These are phyloP conservation scores for Colletotrichum limetticola DNA, from an alignment of 2,329 filamentous ascomycete species.

Conservation along the genomic window DNA sequence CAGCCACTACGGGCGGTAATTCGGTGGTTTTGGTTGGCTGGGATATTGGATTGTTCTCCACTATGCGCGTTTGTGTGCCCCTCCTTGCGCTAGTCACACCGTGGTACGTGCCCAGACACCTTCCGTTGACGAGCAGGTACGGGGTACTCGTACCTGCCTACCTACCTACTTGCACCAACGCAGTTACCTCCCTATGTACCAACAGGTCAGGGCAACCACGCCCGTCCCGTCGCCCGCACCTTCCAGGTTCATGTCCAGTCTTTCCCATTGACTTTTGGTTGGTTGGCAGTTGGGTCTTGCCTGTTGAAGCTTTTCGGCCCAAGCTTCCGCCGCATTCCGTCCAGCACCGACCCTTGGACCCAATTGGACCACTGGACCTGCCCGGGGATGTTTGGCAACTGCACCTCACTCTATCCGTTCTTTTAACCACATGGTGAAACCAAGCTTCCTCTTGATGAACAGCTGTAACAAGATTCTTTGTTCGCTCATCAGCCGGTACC, in stretches of 20 bases:
- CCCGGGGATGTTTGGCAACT: background rate
- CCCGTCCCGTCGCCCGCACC: background rate
- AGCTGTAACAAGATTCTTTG: background rate
- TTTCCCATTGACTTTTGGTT: background rate
- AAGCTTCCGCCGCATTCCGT: slow-evolving; percentile 10
- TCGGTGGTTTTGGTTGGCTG: slow-evolving; percentile 38
- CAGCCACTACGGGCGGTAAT: slow-evolving; percentile 41
- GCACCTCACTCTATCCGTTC: background rate
- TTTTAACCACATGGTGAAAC: background rate
- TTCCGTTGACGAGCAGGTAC: too few relatives aligned
- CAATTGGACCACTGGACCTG: background rate
- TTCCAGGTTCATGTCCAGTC: background rate
- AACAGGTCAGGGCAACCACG: background rate
- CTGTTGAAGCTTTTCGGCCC: slow-evolving; percentile 20
- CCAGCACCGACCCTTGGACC: background rate
- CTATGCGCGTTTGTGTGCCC: slow-evolving; percentile 8
- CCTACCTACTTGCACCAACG: background rate
- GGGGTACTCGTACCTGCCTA: too few relatives aligned
- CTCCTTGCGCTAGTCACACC: background rate
- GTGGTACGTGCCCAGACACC: background rate
- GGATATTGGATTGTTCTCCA: background rate
- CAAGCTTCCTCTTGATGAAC: background rate
- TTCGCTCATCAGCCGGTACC: slow-evolving; percentile 18
- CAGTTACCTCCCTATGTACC: too few relatives aligned
- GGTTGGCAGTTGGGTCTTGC: background rate